Conservation (phyloP, 768 basidiomycete genomes). For the Hericium erinaceus region DNA sequence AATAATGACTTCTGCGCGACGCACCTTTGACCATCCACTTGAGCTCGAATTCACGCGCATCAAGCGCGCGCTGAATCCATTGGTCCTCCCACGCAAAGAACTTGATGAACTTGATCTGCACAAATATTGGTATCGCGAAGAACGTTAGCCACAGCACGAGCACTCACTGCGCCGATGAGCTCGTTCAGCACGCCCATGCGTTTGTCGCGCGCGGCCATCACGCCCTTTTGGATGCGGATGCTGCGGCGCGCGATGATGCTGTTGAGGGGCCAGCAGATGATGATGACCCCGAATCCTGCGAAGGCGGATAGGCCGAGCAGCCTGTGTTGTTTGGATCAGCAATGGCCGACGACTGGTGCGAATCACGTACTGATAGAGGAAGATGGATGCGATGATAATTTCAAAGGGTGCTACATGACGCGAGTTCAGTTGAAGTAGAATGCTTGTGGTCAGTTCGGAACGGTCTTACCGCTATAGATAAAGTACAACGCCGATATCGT, state of each 20-base stretch:
- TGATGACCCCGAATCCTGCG: slow-evolving; percentile 60
- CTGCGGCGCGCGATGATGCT: slow-evolving; percentile 51
- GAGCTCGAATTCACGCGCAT: slow-evolving; percentile 62
- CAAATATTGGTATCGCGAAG: not conserved
- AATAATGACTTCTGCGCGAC: no score
- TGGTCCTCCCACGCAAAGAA: slow-evolving; percentile 77
- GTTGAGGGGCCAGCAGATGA: slow-evolving; percentile 66
- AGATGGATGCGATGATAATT: slow-evolving; percentile 58
- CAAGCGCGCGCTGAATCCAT: slow-evolving; percentile 60
- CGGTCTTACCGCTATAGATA: slow-evolving; percentile 49
- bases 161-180: slow-evolving; percentile 53
- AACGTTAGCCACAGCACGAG: not conserved
- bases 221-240: slow-evolving; percentile 50
- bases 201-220: slow-evolving; percentile 57
- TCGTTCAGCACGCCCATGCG: slow-evolving; percentile 75
- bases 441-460: not conserved
- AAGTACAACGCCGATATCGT: slow-evolving; percentile 50
- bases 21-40: slow-evolving; percentile 67
- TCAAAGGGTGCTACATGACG: slow-evolving; percentile 55
- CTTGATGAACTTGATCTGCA: slow-evolving; percentile 65
- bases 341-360: no score
- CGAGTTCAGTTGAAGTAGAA: not conserved
- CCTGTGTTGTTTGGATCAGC: slow-evolving; percentile 21
- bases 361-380: slow-evolving; percentile 60
- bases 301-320: slow-evolving; percentile 66